Base-by-base conservation (phyloP, 495 filamentous ascomycete genomes). In the Zalerion maritima region DNA sequence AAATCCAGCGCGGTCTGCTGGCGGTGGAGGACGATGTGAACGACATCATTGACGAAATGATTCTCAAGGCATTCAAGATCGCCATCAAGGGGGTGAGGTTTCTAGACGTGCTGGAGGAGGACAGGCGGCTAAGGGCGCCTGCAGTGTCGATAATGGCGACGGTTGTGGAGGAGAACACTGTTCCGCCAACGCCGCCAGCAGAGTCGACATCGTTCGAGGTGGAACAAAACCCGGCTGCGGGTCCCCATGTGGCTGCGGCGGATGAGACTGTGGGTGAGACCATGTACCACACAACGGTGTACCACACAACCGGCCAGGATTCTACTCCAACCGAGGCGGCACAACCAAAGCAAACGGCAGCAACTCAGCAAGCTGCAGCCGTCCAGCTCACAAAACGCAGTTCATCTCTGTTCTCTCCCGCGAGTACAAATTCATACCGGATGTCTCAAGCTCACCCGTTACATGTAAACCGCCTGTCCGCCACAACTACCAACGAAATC, bases 11-110 rank as follows among this genome's bases (percentile, higher is more conserved):
- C 12, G 29, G 43, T n/a, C 29, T 53, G 13, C 32, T 57, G 8
- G 50, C 67, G 6, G 49, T 55, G 19, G 60, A 70, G 12, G 61
- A 75, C 2, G 69, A 75, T 17, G 58, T 81, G 18, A 82, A 87
- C 40, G 69, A 73, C 36, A 66, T 86, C 18, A 62, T 92, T 28
- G 87, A 94, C 48, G 83, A 92, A 48, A 81, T 96, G 71, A 74
- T 94, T 7, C 55, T 92, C 28, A 86, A 85, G 47, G 85, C 84
- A 0, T 96, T 91, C 59, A 87, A 81, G 42, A 82, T 94, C 34
- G 80, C 91, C n/a, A 84, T 74, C 32, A 78, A 85, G 34, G 82
- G 80, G 20, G 84, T 94, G 29, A 68, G 74, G 35, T 94, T 99
- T 47, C 62, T 94, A n/a, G 91, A 99, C 44, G 64, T 85, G 3